Evolutionary conservation across 495 filamentous ascomycete species (phyloP).

Genomic region (Penicillium silybi): DNA sequence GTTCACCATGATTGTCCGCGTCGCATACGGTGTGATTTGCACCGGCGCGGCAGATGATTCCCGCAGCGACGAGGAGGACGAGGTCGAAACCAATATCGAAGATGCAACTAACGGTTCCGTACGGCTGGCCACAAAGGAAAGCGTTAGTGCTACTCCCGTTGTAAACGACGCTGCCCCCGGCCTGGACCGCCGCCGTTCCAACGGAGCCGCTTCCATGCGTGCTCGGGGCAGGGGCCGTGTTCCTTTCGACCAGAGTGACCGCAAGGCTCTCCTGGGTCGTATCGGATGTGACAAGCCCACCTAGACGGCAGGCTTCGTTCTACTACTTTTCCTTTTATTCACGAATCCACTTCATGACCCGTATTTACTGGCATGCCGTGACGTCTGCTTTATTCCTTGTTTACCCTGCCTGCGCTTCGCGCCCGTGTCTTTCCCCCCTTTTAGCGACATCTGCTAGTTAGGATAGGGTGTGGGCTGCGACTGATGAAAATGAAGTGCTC

Average conservation of each 20-base stretch:
- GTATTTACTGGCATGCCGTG: constrained; percentile 17
- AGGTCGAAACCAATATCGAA: constrained; percentile 49
- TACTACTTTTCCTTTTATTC: constrained; percentile 13
- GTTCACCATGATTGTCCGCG: constrained; percentile 82
- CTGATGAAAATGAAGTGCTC: constrained; percentile 18
- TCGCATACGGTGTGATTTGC: constrained; percentile 70
- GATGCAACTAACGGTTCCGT: constrained; percentile 37
- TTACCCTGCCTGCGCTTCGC: not conserved
- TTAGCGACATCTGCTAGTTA: not conserved
- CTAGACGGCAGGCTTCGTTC: constrained; percentile 13
- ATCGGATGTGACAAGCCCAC: constrained; percentile 70
- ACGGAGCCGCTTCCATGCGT: constrained; percentile 30
- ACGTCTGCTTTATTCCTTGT: constrained; percentile 12
- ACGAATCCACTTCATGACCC: constrained; percentile 16
- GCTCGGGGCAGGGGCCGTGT: constrained; percentile 43
- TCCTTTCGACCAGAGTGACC: constrained; percentile 65
- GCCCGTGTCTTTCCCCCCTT: not conserved
- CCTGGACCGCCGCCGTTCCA: constrained; percentile 45
- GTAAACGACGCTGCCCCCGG: constrained; percentile 31
- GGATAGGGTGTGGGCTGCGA: not conserved
- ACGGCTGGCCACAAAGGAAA: constrained; percentile 25
- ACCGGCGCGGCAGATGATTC: constrained; percentile 80
- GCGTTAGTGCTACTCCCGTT: constrained; percentile 17
- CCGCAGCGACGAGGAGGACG: constrained; percentile 82
- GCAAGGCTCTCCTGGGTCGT: constrained; percentile 66